Base-by-base conservation (phyloP, 257 asterid genomes). In the Prunella vulgaris region DNA sequence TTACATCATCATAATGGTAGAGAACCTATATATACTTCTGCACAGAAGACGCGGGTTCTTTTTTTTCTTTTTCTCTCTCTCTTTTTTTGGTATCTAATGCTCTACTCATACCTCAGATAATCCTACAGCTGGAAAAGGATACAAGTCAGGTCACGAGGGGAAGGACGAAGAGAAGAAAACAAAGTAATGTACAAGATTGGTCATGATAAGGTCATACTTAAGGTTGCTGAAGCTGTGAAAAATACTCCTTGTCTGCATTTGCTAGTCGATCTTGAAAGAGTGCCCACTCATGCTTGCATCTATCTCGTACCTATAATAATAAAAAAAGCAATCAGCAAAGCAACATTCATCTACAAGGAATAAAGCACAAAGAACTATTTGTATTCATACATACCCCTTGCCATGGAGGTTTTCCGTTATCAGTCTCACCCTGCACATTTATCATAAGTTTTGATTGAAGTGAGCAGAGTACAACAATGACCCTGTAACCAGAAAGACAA, bases 211-310 rank as follows among this genome's bases (percentile, higher is more conserved):
- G 32, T 56, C 61, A 58, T 32, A 38, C 74, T 77, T 53, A 75
- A 76, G 79, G 74, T 53, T 77, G 78, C 75, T 74, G 80, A 44
- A 74, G 74, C 82, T 84, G 86, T 53, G 94, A 83, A 76, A 86
- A 82, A 68, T 90, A 90, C 10, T 78, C 64, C 80, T 93, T 87
- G 84, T 93, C 97, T 9, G 99, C 99, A 62, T 74, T 86, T 5
- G 96, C 80, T 14, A 93, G 89, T 49, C 99, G 96, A 76, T 90
- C 97, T 75, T 93, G 99, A 72, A 93, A 93, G 72, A 86, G 89
- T 1, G 87, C 96, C 99, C 99, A 93, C 78, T 93, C 99, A 0
- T 74, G 73, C 76, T 84, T 88, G 92, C 99, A 93, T 78, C 99
- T 85, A 71, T 89, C 98, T 63, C 99, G 83, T 53, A 94, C 99